Evolutionary conservation across 108 stramenopile species (phyloP).

Genomic region (Nannochloropsis gaditana): DNA sequence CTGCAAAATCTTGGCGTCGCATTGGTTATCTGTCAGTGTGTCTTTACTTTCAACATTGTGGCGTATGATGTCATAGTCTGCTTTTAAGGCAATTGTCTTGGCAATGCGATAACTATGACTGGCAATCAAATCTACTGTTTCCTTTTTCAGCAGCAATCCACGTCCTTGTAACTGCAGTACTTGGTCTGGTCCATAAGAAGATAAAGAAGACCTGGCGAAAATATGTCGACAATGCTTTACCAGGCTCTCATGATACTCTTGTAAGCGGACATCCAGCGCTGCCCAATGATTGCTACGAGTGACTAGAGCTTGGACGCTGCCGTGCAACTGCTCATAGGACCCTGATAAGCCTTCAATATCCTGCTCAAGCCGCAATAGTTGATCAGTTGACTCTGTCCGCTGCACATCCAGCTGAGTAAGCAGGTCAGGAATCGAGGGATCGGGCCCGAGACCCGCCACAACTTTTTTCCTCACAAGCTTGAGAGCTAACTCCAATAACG

Average conservation of each 20-base stretch:
- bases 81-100: not conserved
- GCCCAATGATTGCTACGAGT: not conserved
- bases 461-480: not conserved
- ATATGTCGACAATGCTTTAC: not conserved
- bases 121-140: not conserved
- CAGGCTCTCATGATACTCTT: not conserved
- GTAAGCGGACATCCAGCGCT: not conserved
- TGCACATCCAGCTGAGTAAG: not conserved
- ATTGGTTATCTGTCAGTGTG: not conserved
- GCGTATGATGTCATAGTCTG: not conserved
- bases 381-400: not conserved
- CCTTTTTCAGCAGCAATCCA: not conserved
- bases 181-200: not conserved
- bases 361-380: not conserved
- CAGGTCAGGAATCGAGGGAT: not conserved
- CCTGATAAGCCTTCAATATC: not conserved
- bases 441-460: not conserved
- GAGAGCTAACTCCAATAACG: not conserved
- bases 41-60: not conserved
- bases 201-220: not conserved
- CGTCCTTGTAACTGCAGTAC: not conserved
- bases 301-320: not conserved
- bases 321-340: not conserved
- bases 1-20: not conserved
- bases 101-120: conserved; percentile 8